Percentiles rank a stretch among this genome's conserved stretches.
Evolutionary conservation across 306 rosid genomes (phyloP).

Genomic region (Vigna reflexopilosa): DNA sequence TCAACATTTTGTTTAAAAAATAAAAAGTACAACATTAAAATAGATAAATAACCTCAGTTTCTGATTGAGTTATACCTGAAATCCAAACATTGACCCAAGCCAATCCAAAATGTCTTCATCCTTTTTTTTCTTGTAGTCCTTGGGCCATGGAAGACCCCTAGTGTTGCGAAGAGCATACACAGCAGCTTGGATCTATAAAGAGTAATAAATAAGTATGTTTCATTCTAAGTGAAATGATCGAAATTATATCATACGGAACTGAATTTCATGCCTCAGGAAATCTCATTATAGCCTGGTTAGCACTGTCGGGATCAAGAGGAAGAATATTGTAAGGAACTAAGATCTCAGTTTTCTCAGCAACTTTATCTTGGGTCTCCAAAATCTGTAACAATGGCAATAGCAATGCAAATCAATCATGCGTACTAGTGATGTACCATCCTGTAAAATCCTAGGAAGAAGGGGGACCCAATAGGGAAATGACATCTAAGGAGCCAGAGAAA

Average conservation of each 20-base stretch:
- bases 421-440: not conserved
- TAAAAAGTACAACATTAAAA: not conserved
- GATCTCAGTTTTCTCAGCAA: conserved; percentile 92
- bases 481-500: conserved; percentile 16
- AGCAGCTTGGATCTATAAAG: conserved; percentile 86
- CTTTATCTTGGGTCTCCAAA: conserved; percentile 95
- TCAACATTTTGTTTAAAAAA: not conserved
- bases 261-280: conserved; percentile 80
- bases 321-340: conserved; percentile 93
- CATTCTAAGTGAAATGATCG: conserved; percentile 28
- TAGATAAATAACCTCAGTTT: conserved; percentile 11
- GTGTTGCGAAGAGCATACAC: conserved; percentile 88
- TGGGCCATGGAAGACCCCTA: conserved; percentile 96
- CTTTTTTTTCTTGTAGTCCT: conserved; percentile 82
- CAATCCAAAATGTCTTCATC: conserved; percentile 97
- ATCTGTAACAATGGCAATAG: conserved; percentile 58
- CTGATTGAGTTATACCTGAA: conserved; percentile 67
- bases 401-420: conserved; percentile 19
- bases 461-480: conserved; percentile 4
- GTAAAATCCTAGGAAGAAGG: conserved; percentile 28
- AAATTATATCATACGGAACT: not conserved
- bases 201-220: conserved; percentile 26
- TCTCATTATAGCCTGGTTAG: conserved; percentile 90
- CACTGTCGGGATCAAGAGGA: conserved; percentile 99
- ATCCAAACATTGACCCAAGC: conserved; percentile 96